Evolutionary conservation across 2,329 filamentous ascomycete species (phyloP).

Genomic region (Neurospora crassa): DNA sequence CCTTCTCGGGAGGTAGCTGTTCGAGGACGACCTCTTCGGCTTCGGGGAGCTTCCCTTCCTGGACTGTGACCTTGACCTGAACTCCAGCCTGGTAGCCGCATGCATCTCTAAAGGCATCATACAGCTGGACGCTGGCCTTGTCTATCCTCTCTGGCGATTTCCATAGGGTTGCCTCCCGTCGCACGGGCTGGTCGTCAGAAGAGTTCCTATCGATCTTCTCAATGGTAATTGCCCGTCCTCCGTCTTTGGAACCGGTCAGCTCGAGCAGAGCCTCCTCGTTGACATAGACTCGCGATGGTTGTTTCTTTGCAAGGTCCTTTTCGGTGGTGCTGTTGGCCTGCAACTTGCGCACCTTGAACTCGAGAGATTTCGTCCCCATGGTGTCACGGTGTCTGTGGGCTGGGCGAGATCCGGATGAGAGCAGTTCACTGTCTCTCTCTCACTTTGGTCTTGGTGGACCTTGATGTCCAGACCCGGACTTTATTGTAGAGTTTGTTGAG

Average conservation of each 20-base stretch:
- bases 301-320: slow-evolving; percentile 18
- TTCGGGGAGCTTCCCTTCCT: slow-evolving; percentile 39
- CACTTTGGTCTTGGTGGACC: not conserved
- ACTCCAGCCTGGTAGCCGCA: slow-evolving; percentile 66
- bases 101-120: slow-evolving; percentile 61
- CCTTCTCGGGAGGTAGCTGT: slow-evolving; percentile 37
- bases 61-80: slow-evolving; percentile 49
- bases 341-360: slow-evolving; percentile 19
- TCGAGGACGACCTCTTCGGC: slow-evolving; percentile 50
- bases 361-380: slow-evolving; percentile 17
- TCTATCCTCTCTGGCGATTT: slow-evolving; percentile 48
- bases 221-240: slow-evolving; percentile 25
- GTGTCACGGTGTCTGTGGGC: not conserved
- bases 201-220: slow-evolving; percentile 12
- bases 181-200: slow-evolving; percentile 10
- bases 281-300: slow-evolving; percentile 38
- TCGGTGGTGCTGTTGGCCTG: slow-evolving; percentile 18
- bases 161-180: slow-evolving; percentile 40
- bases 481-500: not conserved
- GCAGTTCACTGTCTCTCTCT: not conserved
- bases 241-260: slow-evolving; percentile 33
- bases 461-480: not conserved
- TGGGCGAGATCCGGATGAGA: not conserved
- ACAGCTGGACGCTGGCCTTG: slow-evolving; percentile 60
- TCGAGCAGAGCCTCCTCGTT: slow-evolving; percentile 37